These are phyloP conservation scores for Collybia mongolica DNA, from an alignment of 768 basidiomycete species.

Conservation along the genomic window DNA sequence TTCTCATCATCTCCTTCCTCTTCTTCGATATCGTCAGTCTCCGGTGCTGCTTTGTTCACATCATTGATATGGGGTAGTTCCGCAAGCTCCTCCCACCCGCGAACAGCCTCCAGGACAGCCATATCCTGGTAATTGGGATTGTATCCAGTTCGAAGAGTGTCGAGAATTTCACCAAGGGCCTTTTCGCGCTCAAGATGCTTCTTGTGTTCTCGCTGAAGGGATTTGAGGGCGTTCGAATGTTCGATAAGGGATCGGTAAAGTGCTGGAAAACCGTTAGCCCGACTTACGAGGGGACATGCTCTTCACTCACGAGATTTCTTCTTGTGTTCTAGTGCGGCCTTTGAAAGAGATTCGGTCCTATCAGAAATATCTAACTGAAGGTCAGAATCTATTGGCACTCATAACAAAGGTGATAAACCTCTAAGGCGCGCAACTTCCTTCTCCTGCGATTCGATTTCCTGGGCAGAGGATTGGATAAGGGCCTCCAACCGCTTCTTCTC, in stretches of 20 bases:
- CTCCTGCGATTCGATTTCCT: conserved; percentile 62
- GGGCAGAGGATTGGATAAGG: conserved; percentile 47
- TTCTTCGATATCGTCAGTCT: conserved; percentile 25
- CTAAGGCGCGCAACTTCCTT: conserved; percentile 71
- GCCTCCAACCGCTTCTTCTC: conserved; percentile 84
- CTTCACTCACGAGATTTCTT: conserved; percentile 74
- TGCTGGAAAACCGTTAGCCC: conserved; percentile 42
- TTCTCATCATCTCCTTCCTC: conserved; percentile 28
- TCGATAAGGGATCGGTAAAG: conserved; percentile 72
- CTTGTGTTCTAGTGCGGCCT: conserved; percentile 80
- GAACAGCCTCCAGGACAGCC: conserved; percentile 95
- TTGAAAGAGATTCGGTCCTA: conserved; percentile 72
- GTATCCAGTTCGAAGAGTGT: conserved; percentile 78
- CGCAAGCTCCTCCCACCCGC: conserved; percentile 84
- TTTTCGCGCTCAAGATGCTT: conserved; percentile 74
- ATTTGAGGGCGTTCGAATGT: conserved; percentile 74
- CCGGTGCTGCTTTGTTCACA: conserved; percentile 48
- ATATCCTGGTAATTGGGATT: conserved; percentile 99
- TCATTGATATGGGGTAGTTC: conserved; percentile 73
- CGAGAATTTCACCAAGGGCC: conserved; percentile 80
- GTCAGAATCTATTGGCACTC: not conserved
- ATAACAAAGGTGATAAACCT: conserved; percentile 41
- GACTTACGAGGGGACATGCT: not conserved
- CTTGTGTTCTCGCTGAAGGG: conserved; percentile 70
- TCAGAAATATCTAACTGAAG: conserved; percentile 66